Percentiles rank a stretch among this genome's conserved stretches.
These are phyloP conservation scores for Trichoderma sp. DNA, from an alignment of 2,329 filamentous ascomycete species.

Conservation along the genomic window DNA sequence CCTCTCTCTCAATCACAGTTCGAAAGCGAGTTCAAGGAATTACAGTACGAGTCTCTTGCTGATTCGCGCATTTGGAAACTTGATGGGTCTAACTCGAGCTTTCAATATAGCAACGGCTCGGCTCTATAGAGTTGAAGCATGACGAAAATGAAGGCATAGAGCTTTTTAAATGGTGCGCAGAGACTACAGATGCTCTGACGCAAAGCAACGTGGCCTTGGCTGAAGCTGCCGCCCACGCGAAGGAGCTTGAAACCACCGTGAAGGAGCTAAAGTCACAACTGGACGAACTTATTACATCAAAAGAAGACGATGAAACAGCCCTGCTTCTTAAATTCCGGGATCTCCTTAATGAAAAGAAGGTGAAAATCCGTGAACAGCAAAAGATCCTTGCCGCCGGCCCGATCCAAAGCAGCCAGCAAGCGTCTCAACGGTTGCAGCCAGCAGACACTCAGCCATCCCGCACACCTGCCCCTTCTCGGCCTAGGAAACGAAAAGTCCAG, in stretches of 20 bases:
- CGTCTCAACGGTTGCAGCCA: constrained; percentile 27
- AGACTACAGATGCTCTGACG: constrained; percentile 49
- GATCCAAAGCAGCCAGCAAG: constrained; percentile 18
- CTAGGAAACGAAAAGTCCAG: constrained; percentile 50
- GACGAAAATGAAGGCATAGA: constrained; percentile 59
- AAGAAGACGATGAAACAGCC: constrained; percentile 63
- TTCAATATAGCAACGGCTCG: constrained; percentile 74
- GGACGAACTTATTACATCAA: constrained; percentile 63
- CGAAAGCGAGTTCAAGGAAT: constrained; percentile 66
- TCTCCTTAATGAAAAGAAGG: constrained; percentile 75
- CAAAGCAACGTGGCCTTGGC: constrained; percentile 44
- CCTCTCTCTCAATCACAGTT: constrained; percentile 58
- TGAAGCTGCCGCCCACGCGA: constrained; percentile 40
- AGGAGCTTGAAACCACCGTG: constrained; percentile 54
- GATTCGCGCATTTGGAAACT: not conserved
- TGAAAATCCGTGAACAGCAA: constrained; percentile 73
- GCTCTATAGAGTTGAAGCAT: constrained; percentile 56
- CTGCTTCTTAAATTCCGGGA: constrained; percentile 67
- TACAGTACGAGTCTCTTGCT: constrained; percentile 49
- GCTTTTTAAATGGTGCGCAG: constrained; percentile 68
- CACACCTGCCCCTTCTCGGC: constrained; percentile 38
- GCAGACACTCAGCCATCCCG: constrained; percentile 27
- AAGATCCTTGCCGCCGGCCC: constrained; percentile 51
- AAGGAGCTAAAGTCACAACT: constrained; percentile 60
- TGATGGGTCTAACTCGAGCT: constrained; percentile 23